Conservation (phyloP, 352 stramenopile species). For the Globisporangium cystogenes region DNA sequence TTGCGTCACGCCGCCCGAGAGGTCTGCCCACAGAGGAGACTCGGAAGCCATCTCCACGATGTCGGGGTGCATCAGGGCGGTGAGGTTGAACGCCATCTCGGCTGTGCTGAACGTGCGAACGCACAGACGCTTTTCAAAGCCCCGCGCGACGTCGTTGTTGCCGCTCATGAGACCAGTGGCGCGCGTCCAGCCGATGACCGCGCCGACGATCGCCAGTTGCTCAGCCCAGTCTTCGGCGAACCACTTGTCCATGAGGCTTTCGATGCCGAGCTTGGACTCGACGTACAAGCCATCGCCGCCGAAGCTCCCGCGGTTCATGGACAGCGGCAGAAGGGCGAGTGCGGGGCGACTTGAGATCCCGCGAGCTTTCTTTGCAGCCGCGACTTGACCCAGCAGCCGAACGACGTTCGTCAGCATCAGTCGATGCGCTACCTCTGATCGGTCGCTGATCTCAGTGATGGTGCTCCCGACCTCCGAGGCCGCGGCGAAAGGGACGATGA, state of each 20-base stretch:
- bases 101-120: slow-evolving; percentile 82
- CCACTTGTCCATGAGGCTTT: slow-evolving; percentile 87
- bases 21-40: slow-evolving; percentile 68
- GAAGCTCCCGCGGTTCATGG: slow-evolving; percentile 85
- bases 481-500: slow-evolving; percentile 84
- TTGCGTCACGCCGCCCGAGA: slow-evolving; percentile 76
- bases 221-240: slow-evolving; percentile 81
- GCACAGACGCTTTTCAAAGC: slow-evolving; percentile 66
- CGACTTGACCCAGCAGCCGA: slow-evolving; percentile 76
- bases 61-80: slow-evolving; percentile 70
- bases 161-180: slow-evolving; percentile 83
- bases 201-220: slow-evolving; percentile 78
- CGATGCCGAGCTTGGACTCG: slow-evolving; percentile 84
- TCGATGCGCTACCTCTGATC: slow-evolving; percentile 77
- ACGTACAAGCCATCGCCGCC: slow-evolving; percentile 84
- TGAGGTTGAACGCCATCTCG: slow-evolving; percentile 89
- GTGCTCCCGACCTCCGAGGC: slow-evolving; percentile 74
- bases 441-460: slow-evolving; percentile 72
- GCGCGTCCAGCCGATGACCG: slow-evolving; percentile 86
- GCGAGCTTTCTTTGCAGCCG: slow-evolving; percentile 63
- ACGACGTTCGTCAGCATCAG: slow-evolving; percentile 88
- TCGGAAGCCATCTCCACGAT: slow-evolving; percentile 73
- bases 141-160: slow-evolving; percentile 84
- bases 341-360: slow-evolving; percentile 71
- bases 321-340: slow-evolving; percentile 74